Base-by-base conservation (phyloP, 257 asterid species). In the Cynanchum wilfordii region DNA sequence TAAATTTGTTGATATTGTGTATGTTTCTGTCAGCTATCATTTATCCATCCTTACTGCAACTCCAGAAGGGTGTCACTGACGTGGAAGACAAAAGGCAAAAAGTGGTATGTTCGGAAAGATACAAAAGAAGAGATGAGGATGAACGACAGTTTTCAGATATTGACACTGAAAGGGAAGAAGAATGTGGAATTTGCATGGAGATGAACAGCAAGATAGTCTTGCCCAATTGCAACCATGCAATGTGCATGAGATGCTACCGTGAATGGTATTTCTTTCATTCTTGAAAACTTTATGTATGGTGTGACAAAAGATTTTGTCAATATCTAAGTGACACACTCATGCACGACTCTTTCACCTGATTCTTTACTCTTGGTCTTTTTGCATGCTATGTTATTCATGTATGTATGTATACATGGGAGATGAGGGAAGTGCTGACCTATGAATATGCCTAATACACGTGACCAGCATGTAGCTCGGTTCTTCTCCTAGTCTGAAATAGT, bases 121-220 rank as follows among this genome's bases (percentile, higher is more conserved):
- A 87, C 84, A 84, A 73, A 82, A 85, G 92, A 79, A 92, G 87
- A 84, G 97, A 92, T 44, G 95, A 85, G 57, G 93, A 85, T 52
- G 92, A 91, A 22, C 63, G 72, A 64, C 84, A 59, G 5, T 78
- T 77, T 78, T 81, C 93, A 7, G 98, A 94, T 52, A 70, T 80
- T 33, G 98, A 94, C 75, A 82, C 76, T 68, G 98, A 94, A 79
- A 84, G 96, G 86, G 99, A 94, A 75, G 97, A 89, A 40, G 99
- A 95, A 82, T 95, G 99, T 80, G 98, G 97, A 70, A 92, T 95
- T 76, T 94, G 99, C 88, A 87, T 94, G 98, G 97, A 94, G 88
- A 79, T 77, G 73, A 88, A 88, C 58, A 81, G 86, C 77, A 94
- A 94, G 82, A 84, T 91, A 47, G 99, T 94, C 78, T 82, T 94